These are phyloP conservation scores for Penicillium tannophilum DNA, from an alignment of 495 filamentous ascomycete genomes.

Conservation along the genomic window DNA sequence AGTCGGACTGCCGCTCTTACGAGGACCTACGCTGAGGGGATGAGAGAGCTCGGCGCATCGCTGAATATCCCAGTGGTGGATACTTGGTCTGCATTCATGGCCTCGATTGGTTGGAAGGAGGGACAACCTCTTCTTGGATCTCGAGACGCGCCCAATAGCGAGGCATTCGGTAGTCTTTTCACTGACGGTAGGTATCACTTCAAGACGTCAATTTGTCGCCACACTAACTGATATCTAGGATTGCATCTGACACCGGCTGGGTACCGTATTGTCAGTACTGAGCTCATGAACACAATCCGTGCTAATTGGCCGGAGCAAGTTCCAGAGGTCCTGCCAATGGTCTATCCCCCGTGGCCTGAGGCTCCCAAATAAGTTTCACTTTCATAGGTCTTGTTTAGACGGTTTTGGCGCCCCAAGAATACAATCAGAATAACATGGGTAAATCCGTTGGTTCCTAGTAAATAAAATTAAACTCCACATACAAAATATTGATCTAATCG, in stretches of 20 bases:
- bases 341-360: conserved; percentile 55
- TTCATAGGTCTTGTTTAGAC: background rate
- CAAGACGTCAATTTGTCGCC: background rate
- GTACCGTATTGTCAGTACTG: conserved; percentile 60
- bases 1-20: conserved; percentile 64
- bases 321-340: conserved; percentile 52
- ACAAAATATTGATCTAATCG: background rate
- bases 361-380: background rate
- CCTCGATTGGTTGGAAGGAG: conserved; percentile 61
- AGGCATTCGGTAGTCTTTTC: conserved; percentile 53
- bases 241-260: conserved; percentile 65
- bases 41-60: conserved; percentile 63
- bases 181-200: conserved; percentile 55
- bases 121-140: conserved; percentile 57
- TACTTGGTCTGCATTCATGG: conserved; percentile 73
- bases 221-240: conserved; percentile 41
- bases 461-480: background rate
- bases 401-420: background rate
- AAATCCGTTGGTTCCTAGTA: background rate
- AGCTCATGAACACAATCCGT: conserved; percentile 55
- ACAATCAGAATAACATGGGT: background rate
- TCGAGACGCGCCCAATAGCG: conserved; percentile 48
- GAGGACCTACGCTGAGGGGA: conserved; percentile 71
- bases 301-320: conserved; percentile 59
- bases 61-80: conserved; percentile 69